These are phyloP conservation scores for Fusarium sulawesiense DNA, from an alignment of 2,329 filamentous ascomycete species.

Conservation along the genomic window DNA sequence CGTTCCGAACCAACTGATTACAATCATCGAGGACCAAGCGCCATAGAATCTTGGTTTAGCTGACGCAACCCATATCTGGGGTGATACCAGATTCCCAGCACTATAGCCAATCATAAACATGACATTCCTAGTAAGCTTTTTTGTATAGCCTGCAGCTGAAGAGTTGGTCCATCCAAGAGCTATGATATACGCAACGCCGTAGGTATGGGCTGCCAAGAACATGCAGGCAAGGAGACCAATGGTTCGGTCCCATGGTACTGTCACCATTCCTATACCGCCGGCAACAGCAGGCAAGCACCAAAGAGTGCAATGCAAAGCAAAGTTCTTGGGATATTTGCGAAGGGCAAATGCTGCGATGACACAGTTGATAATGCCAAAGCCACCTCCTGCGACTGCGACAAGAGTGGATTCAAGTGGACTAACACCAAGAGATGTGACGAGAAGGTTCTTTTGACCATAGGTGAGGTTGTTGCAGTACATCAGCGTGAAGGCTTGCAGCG, in stretches of 20 bases:
- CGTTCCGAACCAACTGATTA: constrained; percentile 51
- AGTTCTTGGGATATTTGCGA: constrained; percentile 46
- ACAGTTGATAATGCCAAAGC: constrained; percentile 49
- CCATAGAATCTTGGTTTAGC: constrained; percentile 46
- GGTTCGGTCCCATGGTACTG: constrained; percentile 42
- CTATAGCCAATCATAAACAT: constrained; percentile 55
- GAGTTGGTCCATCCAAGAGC: constrained; percentile 21
- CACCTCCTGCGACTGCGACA: constrained; percentile 53
- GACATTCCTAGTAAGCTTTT: constrained; percentile 57
- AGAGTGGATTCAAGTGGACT: constrained; percentile 54
- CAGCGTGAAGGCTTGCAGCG: constrained; percentile 48
- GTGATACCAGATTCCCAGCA: constrained; percentile 51
- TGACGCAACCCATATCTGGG: constrained; percentile 51
- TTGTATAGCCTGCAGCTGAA: constrained; percentile 36
- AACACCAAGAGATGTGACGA: constrained; percentile 52
- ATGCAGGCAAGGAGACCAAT: constrained; percentile 43
- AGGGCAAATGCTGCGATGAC: constrained; percentile 49
- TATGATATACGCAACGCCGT: constrained; percentile 38
- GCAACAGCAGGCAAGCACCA: constrained; percentile 46
- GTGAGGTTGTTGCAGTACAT: constrained; percentile 55
- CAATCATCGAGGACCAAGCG: constrained; percentile 43
- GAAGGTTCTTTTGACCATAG: constrained; percentile 55
- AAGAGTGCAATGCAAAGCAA: constrained; percentile 47
- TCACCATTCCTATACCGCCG: constrained; percentile 47
- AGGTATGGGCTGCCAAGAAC: constrained; percentile 51